Conservation (phyloP, 1,284 basidiomycete genomes). For the Exobasidium rhododendri region DNA sequence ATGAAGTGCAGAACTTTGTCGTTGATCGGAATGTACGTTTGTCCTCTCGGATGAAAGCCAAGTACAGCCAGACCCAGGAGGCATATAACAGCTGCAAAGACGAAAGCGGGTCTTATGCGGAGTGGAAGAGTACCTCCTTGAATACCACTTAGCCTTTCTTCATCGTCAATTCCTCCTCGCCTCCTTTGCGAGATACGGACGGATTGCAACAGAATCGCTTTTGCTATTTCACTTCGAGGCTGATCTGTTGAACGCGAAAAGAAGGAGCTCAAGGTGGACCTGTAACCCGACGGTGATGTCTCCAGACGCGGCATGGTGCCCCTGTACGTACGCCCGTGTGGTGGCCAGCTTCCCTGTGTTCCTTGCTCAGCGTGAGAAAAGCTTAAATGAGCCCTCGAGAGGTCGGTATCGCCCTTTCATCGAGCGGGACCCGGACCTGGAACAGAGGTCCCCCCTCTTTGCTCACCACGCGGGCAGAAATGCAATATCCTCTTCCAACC, state of each 20-base stretch:
- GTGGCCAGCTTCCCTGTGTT: no score
- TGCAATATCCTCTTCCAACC: no score
- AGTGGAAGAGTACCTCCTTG: conserved; percentile 28
- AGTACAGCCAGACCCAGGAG: conserved; percentile 43
- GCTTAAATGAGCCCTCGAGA: no score
- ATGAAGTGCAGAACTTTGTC: conserved; percentile 81
- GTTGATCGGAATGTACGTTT: conserved; percentile 64
- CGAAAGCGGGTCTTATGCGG: conserved; percentile 39
- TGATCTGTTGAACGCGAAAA: conserved; percentile 14
- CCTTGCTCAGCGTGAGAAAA: no score
- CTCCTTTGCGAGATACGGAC: neutral
- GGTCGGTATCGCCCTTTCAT: no score
- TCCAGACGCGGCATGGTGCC: conserved; percentile 30
- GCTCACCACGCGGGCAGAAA: no score
- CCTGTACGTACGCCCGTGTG: no score
- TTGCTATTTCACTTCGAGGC: conserved; percentile 2
- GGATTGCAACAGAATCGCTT: neutral
- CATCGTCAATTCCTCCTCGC: conserved; percentile 1
- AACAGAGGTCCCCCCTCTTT: no score
- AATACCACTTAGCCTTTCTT: conserved; percentile 7
- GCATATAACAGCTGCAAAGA: conserved; percentile 33
- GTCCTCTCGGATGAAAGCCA: conserved; percentile 46
- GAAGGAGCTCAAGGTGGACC: conserved; percentile 16
- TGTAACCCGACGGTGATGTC: conserved; percentile 21
- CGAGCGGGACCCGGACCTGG: no score